Evolutionary conservation across 1,139 yeast genomes (phyloP), one percentile per base, ranked within the genome.

Genomic region (Citeromyces hawaiiensis): DNA sequence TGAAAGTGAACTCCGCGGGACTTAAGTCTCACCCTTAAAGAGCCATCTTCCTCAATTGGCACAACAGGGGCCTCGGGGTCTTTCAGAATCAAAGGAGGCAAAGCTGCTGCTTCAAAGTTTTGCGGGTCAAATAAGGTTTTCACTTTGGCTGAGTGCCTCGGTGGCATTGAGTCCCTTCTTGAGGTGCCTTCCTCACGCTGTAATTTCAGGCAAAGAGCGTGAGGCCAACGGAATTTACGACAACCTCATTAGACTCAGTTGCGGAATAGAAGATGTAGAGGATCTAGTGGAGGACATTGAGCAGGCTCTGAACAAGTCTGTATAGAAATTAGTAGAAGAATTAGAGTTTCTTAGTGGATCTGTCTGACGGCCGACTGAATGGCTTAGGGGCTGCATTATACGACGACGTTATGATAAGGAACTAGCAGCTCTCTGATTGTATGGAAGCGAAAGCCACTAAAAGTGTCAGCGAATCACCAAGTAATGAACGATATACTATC

Each of bases 141-240:
- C 68, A 79, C 93, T 19, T 70, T 85, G 54, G 95, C 95, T 45
- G 94, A 85, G 64, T 83, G 94, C 29, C 72, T 85, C 44, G 96
- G 95, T 50, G 95, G 95, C 51, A 79, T 85, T 49, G 95, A 86
- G 64, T 79, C 91, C 18, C 70, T 85, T 56, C 65, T 83, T 48
- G 94, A 85, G 63, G 91, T 85, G 39, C 95, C 95, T 40, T 94
- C 95, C 95, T 50, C 95, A 85, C 54, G 93, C 93, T 42, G 94
- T 94, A 56, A 83, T 86, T 60, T 88, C 94, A 54, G 70, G 71
- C 60, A 85, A 67, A 42, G 79, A 76, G 54, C 77, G 95, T 63
- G 93, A 82, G 61, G 71, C 76, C 39, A 72, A 79, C 43, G 94
- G 94, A 48, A 93, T 86, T 38, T 81, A 55, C 52, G 94, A 85